Evolutionary conservation across 2,329 filamentous ascomycete species (phyloP), one percentile per base, ranked within the genome.

Genomic region (Penicillium griseofulvum): DNA sequence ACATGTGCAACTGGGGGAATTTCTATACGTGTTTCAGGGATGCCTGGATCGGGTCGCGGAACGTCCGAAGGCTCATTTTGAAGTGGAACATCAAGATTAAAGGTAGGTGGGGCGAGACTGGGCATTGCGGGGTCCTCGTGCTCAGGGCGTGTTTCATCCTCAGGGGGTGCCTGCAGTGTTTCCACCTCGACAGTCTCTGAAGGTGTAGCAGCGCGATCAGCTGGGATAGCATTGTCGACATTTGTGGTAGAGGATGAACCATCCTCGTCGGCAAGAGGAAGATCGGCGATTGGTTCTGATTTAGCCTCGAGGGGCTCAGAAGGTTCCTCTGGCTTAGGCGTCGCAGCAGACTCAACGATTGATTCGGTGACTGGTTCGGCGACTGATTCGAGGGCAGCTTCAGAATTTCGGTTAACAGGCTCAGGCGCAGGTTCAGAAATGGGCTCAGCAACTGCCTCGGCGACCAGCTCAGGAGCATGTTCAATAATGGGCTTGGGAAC

Each of bases 61-160:
- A 58, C 56, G 48, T 61, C 63, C 58, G 62, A 51, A 57, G 63
- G 58, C 51, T 65, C 57, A 51, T 56, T 60, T 61, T 61, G 54
- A 57, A 61, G 69, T 68, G 69, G 67, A 56, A 63, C 65, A 49
- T 67, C 60, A 52, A 60, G 49, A 55, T 55, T 57, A 60, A 63
- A 68, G 62, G 68, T 70, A 68, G 69, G 57, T 61, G 65, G 65
- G 60, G 64, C 61, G 63, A 65, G 60, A 58, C 45, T 55, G 58
- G 58, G 54, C 41, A 55, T 62, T 57, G 59, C 59, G 58, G 68
- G 64, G 58, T 63, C 65, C 50, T 54, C 54, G 48, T 61, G 53
- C 48, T 61, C 58, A 50, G 56, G 44, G 50, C 57, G 55, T 49
- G 64, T 66, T 70, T 70, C 65, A 65, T 61, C 54, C 49, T 64